Base-by-base conservation (phyloP, 2,329 filamentous ascomycete species). In the Trichophyton verrucosum region DNA sequence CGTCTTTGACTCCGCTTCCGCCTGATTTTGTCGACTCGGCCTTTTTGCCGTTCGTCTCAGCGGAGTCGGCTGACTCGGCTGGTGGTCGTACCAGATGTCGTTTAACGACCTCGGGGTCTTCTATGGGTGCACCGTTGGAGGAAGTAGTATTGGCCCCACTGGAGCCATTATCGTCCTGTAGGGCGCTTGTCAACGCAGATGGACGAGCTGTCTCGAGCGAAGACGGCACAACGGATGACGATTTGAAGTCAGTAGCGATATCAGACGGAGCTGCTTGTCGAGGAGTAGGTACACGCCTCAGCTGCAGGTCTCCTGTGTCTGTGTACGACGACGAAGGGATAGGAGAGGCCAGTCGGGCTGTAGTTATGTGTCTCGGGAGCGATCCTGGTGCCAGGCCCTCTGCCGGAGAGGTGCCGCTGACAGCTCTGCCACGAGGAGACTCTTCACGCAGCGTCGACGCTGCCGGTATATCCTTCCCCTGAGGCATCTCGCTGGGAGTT, bases 31-130 rank as follows among this genome's bases (percentile, higher is more conserved):
- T 64, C 62, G 66, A 70, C 17, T 68, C 71, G 67, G 66, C 67
- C 72, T 67, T 69, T 64, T 77, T 71, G 3, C 59, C 58, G 15
- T 42, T 42, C 3, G 55, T 44, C 4, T 55, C 51, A 33, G 6
- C 24, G 36, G 40, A 22, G 17, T 42, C 55, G 11, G 55, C 36
- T 36, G 33, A 22, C 11, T 57, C 36, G 5, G 15, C 8, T 61
- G 76, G 75, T n/a, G 88, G 85, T 69, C 87, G 84, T 20, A 96
- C 89, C 68, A 95, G 76, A 78, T 99, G 94, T 66, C 92, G 82
- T 72, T 86, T 91, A 65, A 99, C 83, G 60, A 97, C 89, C 71
- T 96, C 91, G 15, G 91, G 87, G 68, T 97, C 90, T 75, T 97
- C 91, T 70, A 86, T 87, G 3, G 86, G 85, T 46, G 78, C 75